These are phyloP conservation scores for Colletotrichum shisoi DNA, from an alignment of 2,329 filamentous ascomycete species.

Conservation along the genomic window DNA sequence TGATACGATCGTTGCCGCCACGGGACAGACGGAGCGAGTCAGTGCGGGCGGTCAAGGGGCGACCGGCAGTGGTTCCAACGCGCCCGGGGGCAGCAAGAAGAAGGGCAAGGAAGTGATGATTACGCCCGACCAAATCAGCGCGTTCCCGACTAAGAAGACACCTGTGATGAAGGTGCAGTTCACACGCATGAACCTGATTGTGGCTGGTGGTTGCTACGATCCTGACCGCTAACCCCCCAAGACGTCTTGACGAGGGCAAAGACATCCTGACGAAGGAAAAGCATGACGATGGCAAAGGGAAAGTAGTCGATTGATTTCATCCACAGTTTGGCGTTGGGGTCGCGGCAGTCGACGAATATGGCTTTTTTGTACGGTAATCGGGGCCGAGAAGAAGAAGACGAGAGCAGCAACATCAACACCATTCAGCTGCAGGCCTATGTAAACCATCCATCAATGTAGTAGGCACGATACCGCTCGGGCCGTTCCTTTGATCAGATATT, in stretches of 20 bases:
- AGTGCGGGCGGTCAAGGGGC: constrained; percentile 44
- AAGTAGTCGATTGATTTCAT: constrained; percentile 28
- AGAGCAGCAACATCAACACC: not conserved
- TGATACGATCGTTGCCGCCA: constrained; percentile 45
- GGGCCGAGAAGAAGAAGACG: not conserved
- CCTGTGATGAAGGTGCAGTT: constrained; percentile 93
- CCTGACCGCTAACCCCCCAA: constrained; percentile 55
- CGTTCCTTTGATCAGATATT: not conserved
- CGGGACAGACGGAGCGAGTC: constrained; percentile 46
- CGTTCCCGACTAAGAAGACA: constrained; percentile 95
- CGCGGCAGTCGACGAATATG: constrained; percentile 18
- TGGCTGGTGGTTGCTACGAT: constrained; percentile 79
- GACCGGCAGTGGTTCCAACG: constrained; percentile 43
- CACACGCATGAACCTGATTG: constrained; percentile 91
- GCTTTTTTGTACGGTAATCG: constrained; percentile 26
- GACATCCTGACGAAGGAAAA: not conserved
- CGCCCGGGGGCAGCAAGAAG: constrained; percentile 64
- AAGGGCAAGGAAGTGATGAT: constrained; percentile 90
- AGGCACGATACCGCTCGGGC: constrained; percentile 12
- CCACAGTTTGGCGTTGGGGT: constrained; percentile 37
- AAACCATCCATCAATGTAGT: constrained; percentile 28
- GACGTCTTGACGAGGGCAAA: not conserved
- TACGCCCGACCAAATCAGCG: constrained; percentile 90
- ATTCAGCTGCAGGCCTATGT: constrained; percentile 15
- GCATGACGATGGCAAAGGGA: not conserved